A percentile compares a stretch with the other conserved stretches of the same genome.
These are phyloP conservation scores for Eutypella sp. DNA, from an alignment of 2,329 filamentous ascomycete species.

Conservation along the genomic window DNA sequence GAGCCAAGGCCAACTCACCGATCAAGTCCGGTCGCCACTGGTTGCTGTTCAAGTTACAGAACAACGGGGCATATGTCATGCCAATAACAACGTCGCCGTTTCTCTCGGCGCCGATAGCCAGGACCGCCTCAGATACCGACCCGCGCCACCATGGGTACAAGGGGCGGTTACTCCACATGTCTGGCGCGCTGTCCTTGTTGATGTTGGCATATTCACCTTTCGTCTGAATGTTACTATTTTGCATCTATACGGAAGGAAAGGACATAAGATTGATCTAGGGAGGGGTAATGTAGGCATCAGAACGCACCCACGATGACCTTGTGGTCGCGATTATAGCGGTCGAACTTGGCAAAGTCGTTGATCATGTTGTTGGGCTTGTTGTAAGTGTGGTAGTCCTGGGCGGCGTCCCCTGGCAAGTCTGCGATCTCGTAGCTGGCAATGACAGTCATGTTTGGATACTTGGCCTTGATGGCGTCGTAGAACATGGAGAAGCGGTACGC, in stretches of 20 bases:
- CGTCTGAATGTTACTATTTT: conserved; percentile 47
- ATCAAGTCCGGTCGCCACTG: neutral
- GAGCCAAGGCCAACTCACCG: neutral
- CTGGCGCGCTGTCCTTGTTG: no score
- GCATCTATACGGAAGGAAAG: no score
- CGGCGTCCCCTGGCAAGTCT: no score
- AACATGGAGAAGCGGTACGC: conserved; percentile 55
- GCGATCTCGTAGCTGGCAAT: conserved; percentile 43
- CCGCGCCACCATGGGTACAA: conserved; percentile 56
- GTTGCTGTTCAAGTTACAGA: neutral
- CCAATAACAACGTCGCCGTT: conserved; percentile 56
- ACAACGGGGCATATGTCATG: conserved; percentile 34
- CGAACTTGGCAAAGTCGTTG: no score
- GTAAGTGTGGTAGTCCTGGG: no score
- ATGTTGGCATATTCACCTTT: conserved; percentile 36
- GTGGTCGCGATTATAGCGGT: no score
- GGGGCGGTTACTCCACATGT: no score
- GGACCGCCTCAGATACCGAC: conserved; percentile 60
- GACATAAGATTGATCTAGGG: no score
- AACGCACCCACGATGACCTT: no score
- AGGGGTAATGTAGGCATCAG: no score
- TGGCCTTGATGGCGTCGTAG: conserved; percentile 51
- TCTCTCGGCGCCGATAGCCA: conserved; percentile 59
- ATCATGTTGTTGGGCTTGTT: no score
- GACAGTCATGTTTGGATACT: conserved; percentile 53